Evolutionary conservation across 192 early-diverging fungal species (phyloP).

Genomic region (Coemansia sp.): DNA sequence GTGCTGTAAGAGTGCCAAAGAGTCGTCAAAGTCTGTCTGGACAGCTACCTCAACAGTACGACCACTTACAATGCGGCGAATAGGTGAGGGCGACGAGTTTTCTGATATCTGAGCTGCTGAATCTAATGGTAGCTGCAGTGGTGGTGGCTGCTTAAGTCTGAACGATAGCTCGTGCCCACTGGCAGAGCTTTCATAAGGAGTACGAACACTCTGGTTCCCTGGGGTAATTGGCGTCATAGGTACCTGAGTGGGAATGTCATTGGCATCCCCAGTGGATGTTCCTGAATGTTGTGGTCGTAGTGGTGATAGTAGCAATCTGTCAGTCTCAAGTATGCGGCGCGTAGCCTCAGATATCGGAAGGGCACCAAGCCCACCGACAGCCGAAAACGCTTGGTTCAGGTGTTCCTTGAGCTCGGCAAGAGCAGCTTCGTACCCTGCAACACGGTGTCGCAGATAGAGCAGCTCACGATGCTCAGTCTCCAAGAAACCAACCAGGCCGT

Average conservation of each 20-base stretch:
- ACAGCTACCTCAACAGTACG: neutral
- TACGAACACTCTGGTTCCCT: neutral
- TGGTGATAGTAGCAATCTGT: neutral
- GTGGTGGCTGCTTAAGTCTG: too few relatives aligned
- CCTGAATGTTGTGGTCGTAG: neutral
- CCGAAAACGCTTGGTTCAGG: conserved; percentile 21
- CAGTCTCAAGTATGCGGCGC: neutral
- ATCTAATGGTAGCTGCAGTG: too few relatives aligned
- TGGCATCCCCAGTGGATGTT: neutral
- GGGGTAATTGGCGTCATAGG: conserved; percentile 16
- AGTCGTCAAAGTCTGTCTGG: neutral
- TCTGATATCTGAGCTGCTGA: too few relatives aligned
- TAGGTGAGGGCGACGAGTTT: neutral
- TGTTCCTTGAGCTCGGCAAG: conserved; percentile 24
- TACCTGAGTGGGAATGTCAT: neutral
- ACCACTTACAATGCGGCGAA: neutral
- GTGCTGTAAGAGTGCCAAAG: conserved; percentile 13
- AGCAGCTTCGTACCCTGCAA: conserved; percentile 11
- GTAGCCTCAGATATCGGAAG: conserved; percentile 23
- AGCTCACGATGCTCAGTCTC: conserved; percentile 30
- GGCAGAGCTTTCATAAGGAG: too few relatives aligned
- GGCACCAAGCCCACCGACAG: conserved; percentile 23
- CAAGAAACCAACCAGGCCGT: conserved; percentile 18
- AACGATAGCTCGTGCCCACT: too few relatives aligned
- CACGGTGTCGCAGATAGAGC: conserved; percentile 14